Evolutionary conservation across 345 rosid genomes (phyloP), one percentile per base, ranked within the genome.

Genomic region (Eucalyptus polyanthemos): DNA sequence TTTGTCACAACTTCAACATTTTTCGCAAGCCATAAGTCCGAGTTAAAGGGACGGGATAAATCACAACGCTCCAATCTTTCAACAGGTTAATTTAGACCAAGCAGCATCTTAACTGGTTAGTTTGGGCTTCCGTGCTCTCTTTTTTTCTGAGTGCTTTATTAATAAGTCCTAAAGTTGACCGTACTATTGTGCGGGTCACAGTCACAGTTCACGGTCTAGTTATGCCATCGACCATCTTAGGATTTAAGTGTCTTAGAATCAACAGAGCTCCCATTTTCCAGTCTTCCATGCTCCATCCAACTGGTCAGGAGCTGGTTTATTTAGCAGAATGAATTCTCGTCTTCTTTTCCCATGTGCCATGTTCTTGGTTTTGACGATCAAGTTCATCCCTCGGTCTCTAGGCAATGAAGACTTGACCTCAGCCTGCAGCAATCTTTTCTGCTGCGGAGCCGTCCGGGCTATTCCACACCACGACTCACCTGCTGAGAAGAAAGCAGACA

Each of bases 371-470:
- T 88, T n/a, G 37, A 65, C 21, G 80, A 86, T 86, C 45, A 6
- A 42, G 25, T 25, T 60, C 67, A 60, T 60, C 67, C 67, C 31
- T 62, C n/a, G 69, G 69, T 2, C 34, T 12, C 14, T 3, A 11
- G 86, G 49, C 37, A 65, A 29, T 29, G 72, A 62, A 5, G 89
- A 89, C 8, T 76, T 42, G n/a, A 89, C 62, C 88, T 54, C 42
- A 14, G 54, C 25, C 87, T 92, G 94, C 90, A 88, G 87, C 65
- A 40, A 27, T 31, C 50, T 44, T 8, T 91, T 89, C 72, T 7
- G 4, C 56, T 51, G 56, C 22, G 56, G 56, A 51, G 56, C 56
- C 56, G 56, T 51, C 56, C 56, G 22, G 56, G 4, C 9, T 51
- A 51, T 17, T 17, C 22, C 22, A 51, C 56, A 17, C 56, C 9